Evolutionary conservation across 2,329 filamentous ascomycete genomes (phyloP).

Genomic region (Dendryphion nanum): DNA sequence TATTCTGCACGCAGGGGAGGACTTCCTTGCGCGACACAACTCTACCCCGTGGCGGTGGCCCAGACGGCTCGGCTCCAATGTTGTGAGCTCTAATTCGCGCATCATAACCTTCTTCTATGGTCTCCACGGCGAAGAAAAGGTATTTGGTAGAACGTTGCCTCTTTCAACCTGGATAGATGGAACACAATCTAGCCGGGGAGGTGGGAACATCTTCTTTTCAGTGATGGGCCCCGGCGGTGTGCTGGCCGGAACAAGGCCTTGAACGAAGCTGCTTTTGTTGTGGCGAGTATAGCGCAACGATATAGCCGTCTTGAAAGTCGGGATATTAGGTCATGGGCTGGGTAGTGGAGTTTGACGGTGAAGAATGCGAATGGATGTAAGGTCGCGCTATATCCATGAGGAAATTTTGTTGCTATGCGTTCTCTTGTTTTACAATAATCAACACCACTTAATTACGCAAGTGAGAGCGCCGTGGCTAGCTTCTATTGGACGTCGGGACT

Average conservation of each 20-base stretch:
- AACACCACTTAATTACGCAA: too few species aligned
- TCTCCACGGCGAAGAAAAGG: conserved; percentile 40
- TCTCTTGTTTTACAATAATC: too few species aligned
- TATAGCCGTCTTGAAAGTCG: background rate
- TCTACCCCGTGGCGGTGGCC: conserved; percentile 15
- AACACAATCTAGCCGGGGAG: conserved; percentile 6
- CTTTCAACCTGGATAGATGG: conserved; percentile 11
- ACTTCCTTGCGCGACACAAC: conserved; percentile 9
- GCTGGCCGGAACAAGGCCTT: conserved; percentile 12
- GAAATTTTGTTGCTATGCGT: too few species aligned
- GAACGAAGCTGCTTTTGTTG: conserved; percentile 11
- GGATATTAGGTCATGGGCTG: background rate
- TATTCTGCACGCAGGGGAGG: conserved; percentile 11
- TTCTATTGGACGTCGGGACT: too few species aligned
- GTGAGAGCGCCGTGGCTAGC: too few species aligned
- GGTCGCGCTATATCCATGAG: too few species aligned
- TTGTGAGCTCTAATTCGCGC: conserved; percentile 7
- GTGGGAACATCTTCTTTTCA: conserved; percentile 14
- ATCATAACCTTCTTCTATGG: conserved; percentile 38
- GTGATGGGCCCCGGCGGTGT: conserved; percentile 10
- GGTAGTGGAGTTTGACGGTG: background rate
- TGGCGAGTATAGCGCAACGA: conserved; percentile 8
- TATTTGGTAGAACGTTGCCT: conserved; percentile 15
- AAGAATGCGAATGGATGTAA: conserved; percentile 12
- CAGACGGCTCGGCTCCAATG: conserved; percentile 5